Evolutionary conservation across 495 filamentous ascomycete species (phyloP).

Genomic region (Talaromyces liani): DNA sequence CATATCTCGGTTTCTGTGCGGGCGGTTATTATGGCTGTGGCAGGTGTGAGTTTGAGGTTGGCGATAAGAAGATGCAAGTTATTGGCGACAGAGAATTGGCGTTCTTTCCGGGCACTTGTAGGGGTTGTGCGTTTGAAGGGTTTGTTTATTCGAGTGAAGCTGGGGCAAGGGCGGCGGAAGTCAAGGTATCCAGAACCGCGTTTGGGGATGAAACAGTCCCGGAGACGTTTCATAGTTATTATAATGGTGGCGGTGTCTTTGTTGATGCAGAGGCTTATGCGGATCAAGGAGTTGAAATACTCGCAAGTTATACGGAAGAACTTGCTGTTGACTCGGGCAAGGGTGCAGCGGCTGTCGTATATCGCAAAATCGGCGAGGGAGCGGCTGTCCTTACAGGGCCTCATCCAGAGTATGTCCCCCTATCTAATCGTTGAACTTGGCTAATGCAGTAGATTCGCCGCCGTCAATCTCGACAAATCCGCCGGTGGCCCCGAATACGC

Average conservation of each 20-base stretch:
- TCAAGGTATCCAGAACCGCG: conserved; percentile 56
- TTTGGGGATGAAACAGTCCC: conserved; percentile 51
- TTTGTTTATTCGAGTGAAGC: conserved; percentile 88
- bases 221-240: conserved; percentile 67
- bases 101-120: conserved; percentile 82
- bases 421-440: neutral
- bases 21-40: conserved; percentile 85
- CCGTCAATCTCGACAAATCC: conserved; percentile 62
- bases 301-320: conserved; percentile 72
- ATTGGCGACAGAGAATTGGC: conserved; percentile 76
- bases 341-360: conserved; percentile 70
- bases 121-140: conserved; percentile 80
- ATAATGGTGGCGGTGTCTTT: conserved; percentile 96
- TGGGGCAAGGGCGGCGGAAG: conserved; percentile 65
- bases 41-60: conserved; percentile 85
- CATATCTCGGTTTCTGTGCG: conserved; percentile 87
- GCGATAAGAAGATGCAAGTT: conserved; percentile 74
- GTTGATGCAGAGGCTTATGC: conserved; percentile 61
- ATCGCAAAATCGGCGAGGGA: conserved; percentile 82
- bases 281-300: conserved; percentile 63
- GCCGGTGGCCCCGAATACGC: conserved; percentile 56
- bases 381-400: conserved; percentile 74
- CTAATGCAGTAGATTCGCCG: conserved; percentile 61
- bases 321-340: conserved; percentile 72
- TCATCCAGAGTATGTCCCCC: conserved; percentile 76